Percentiles rank a stretch among this genome's conserved stretches.
These are phyloP conservation scores for Aphelidium insulamus DNA, from an alignment of 371 early-diverging fungal species.

Conservation along the genomic window DNA sequence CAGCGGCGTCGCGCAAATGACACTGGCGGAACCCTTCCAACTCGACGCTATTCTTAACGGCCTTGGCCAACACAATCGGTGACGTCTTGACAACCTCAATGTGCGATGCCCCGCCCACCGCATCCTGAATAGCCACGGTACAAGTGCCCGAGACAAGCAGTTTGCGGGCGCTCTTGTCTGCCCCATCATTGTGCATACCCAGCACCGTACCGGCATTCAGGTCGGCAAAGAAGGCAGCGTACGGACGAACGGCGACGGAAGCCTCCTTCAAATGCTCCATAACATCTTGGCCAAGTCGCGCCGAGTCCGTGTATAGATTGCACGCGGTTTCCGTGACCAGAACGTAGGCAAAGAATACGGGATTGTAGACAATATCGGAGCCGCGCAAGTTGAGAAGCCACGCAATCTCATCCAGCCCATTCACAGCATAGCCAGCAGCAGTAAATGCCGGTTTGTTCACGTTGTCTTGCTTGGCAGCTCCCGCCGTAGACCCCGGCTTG, in stretches of 20 bases:
- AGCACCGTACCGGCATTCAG: constrained; percentile 13
- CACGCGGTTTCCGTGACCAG: constrained; percentile 39
- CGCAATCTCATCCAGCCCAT: constrained; percentile 78
- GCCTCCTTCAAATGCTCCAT: constrained; percentile 27
- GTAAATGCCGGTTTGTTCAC: constrained; percentile 11
- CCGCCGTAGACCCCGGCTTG: too few species aligned
- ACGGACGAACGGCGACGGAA: constrained; percentile 39
- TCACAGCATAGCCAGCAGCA: constrained; percentile 48
- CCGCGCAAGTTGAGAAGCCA: constrained; percentile 96
- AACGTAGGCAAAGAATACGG: constrained; percentile 90
- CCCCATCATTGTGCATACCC: constrained; percentile 7
- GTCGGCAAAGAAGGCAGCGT: constrained; percentile 55
- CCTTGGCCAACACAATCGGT: constrained; percentile 57
- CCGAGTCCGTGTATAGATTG: constrained; percentile 54
- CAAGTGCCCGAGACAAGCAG: constrained; percentile 29
- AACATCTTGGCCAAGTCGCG: constrained; percentile 38
- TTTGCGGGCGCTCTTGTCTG: constrained; percentile 15
- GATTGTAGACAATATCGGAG: constrained; percentile 90
- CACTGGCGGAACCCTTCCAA: constrained; percentile 79
- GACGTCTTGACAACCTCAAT: constrained; percentile 1
- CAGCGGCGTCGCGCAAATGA: constrained; percentile 84
- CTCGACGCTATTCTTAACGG: constrained; percentile 83
- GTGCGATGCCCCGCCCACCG: constrained; percentile 16
- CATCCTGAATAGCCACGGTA: constrained; percentile 40
- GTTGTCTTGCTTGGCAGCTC: constrained; percentile 9